Evolutionary conservation across 2,329 filamentous ascomycete genomes (phyloP).

Genomic region (Aphanocladium album): DNA sequence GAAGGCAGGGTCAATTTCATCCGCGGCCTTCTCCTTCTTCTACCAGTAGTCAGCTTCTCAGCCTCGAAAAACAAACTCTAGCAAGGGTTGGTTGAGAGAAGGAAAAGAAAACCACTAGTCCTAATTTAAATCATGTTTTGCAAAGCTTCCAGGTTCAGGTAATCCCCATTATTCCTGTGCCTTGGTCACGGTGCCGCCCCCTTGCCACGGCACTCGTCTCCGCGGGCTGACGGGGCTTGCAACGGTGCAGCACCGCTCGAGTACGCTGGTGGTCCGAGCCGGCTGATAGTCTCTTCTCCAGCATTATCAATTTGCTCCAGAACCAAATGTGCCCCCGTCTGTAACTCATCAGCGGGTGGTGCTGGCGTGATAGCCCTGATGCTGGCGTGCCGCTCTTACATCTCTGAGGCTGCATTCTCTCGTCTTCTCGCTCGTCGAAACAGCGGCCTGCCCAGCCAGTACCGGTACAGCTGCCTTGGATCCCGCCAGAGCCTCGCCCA

Average conservation of each 20-base stretch:
- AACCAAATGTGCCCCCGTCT: too few relatives aligned
- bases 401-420: neutral
- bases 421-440: neutral
- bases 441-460: constrained; percentile 1
- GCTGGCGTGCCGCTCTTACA: neutral
- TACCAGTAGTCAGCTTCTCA: too few relatives aligned
- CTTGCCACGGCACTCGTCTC: neutral
- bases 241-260: neutral
- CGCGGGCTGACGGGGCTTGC: neutral
- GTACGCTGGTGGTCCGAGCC: neutral
- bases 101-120: too few relatives aligned
- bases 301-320: too few relatives aligned
- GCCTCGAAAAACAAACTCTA: too few relatives aligned
- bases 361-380: too few relatives aligned
- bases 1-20: too few relatives aligned
- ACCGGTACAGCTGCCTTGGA: neutral
- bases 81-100: too few relatives aligned
- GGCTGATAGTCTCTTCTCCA: neutral
- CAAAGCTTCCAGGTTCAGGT: too few relatives aligned
- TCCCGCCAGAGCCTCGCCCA: neutral
- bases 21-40: too few relatives aligned
- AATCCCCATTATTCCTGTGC: neutral
- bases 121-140: too few relatives aligned
- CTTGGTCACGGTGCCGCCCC: neutral
- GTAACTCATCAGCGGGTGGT: too few relatives aligned